Evolutionary conservation across 345 rosid genomes (phyloP).

Genomic region (Dipteronia sinensis): DNA sequence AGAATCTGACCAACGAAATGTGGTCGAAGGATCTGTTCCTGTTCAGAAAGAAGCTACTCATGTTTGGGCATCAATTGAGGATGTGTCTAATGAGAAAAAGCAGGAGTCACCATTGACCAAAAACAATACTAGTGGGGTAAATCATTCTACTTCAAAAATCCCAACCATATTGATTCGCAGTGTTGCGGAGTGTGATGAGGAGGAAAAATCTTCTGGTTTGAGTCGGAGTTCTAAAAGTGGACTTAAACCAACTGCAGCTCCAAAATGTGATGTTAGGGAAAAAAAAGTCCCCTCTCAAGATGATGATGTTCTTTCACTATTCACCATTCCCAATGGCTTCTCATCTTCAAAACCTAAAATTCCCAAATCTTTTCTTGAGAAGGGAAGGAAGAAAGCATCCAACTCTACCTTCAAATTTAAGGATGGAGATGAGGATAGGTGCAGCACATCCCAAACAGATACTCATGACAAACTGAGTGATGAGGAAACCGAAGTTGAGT

Average conservation of each 20-base stretch:
- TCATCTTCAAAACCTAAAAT: constrained; percentile 24
- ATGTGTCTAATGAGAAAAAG: constrained; percentile 39
- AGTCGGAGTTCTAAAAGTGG: constrained; percentile 34
- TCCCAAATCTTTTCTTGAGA: constrained; percentile 19
- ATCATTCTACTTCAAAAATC: constrained; percentile 35
- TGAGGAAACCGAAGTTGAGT: constrained; percentile 24
- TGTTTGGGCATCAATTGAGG: constrained; percentile 45
- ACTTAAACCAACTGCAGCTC: constrained; percentile 29
- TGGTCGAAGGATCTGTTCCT: constrained; percentile 39
- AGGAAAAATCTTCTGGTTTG: constrained; percentile 48
- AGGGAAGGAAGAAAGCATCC: constrained; percentile 15
- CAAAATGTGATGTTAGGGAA: constrained; percentile 23
- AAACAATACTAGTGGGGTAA: constrained; percentile 16
- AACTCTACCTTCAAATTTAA: not conserved
- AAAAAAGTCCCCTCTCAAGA: constrained; percentile 24
- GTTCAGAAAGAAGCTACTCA: constrained; percentile 40
- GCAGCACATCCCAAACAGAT: not conserved
- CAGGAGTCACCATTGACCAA: constrained; percentile 27
- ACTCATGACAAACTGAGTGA: constrained; percentile 14
- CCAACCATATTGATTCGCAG: constrained; percentile 78
- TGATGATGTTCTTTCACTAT: constrained; percentile 23
- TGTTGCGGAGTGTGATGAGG: constrained; percentile 86
- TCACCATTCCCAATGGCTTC: constrained; percentile 19
- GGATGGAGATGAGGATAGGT: constrained; percentile 3
- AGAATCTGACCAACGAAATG: constrained; percentile 26